Conservation (phyloP, 371 early-diverging fungal genomes). For the Syncephalastrum sp. region DNA sequence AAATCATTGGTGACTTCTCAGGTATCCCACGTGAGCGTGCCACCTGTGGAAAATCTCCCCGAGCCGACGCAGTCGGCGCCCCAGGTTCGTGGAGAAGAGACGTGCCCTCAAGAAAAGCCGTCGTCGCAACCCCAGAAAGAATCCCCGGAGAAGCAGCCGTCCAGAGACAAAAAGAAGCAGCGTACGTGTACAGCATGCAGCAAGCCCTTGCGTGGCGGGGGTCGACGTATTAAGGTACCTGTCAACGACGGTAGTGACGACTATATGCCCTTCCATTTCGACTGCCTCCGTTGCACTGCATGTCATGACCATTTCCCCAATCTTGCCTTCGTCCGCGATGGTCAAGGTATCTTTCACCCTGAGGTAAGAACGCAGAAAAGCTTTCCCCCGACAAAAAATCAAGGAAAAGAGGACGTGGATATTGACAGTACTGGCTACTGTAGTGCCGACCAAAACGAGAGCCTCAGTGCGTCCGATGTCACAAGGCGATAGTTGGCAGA, state of each 20-base stretch:
- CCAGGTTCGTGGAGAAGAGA: no score
- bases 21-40: no score
- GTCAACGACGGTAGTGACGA: conserved; percentile 2
- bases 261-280: conserved; percentile 6
- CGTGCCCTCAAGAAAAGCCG: no score
- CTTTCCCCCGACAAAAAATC: no score
- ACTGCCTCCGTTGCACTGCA: conserved; percentile 5
- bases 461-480: not conserved
- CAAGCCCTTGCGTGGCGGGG: not conserved
- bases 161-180: not conserved
- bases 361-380: not conserved
- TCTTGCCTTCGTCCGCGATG: conserved; percentile 5
- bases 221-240: conserved; percentile 5
- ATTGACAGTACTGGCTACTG: not conserved
- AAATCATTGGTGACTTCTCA: conserved; percentile 6
- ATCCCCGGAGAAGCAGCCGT: no score
- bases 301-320: conserved; percentile 4
- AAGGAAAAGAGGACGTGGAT: not conserved
- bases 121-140: no score
- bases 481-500: not conserved
- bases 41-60: no score
- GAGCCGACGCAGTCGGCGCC: no score
- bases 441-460: no score
- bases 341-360: conserved; percentile 4
- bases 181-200: conserved; percentile 5